Percentiles rank a stretch among this genome's conserved stretches.
phyloP scores from a whole-genome alignment of 2,329 filamentous ascomycete species.

The Aspergillus sp. region DNA sequence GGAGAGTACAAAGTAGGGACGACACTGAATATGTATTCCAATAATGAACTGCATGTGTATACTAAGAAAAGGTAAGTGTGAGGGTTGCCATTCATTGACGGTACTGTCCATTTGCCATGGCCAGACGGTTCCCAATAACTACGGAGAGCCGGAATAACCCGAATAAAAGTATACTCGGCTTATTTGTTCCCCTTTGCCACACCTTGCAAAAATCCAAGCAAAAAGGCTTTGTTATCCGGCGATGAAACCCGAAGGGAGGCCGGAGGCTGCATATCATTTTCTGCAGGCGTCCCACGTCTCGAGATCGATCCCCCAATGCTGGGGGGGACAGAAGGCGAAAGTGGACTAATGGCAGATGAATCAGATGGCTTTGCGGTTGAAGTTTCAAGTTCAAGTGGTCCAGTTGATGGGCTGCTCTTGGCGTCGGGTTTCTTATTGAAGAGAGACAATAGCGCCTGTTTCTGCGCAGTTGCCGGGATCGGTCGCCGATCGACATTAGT shows the following conservation, averaged over 20 bases:
- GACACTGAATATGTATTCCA: no score
- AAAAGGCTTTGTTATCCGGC: constrained; percentile 64
- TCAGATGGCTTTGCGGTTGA: constrained; percentile 12
- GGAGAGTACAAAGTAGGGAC: no score
- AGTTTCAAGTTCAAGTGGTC: constrained; percentile 14
- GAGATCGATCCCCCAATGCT: constrained; percentile 12
- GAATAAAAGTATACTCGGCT: constrained; percentile 1
- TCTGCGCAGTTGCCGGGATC: constrained; percentile 39
- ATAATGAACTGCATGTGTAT: no score
- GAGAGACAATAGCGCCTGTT: constrained; percentile 50
- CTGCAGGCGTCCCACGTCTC: constrained; percentile 13
- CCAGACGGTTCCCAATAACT: neutral
- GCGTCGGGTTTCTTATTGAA: constrained; percentile 46
- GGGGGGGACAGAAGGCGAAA: constrained; percentile 20
- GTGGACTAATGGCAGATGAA: constrained; percentile 22
- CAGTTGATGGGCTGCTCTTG: constrained; percentile 14
- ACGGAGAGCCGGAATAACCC: neutral
- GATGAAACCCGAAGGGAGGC: constrained; percentile 44
- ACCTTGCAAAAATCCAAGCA: constrained; percentile 64
- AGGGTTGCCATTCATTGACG: no score
- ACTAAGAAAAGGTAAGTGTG: no score
- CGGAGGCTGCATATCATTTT: constrained; percentile 41
- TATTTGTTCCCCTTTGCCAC: constrained; percentile 39
- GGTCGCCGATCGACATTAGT: constrained; percentile 28
- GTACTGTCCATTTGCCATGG: neutral